Conservation (phyloP, 169 alveolate genomes). For the Plasmodium ovale region DNA sequence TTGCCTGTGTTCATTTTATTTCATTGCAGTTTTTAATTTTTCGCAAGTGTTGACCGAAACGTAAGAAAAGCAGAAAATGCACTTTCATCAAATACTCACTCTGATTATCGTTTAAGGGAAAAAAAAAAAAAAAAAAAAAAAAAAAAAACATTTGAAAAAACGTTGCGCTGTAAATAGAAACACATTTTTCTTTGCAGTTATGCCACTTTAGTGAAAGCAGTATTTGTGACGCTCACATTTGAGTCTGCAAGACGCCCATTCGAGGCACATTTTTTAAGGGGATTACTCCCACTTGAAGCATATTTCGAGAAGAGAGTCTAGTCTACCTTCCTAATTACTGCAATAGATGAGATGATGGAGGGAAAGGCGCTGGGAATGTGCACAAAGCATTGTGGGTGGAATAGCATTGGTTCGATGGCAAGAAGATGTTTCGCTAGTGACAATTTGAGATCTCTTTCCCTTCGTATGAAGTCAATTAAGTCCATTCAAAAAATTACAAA, state of each 20-base stretch:
- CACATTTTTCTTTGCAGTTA: no score
- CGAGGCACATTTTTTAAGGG: not conserved
- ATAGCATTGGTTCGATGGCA: conserved; percentile 4
- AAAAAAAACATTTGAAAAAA: not conserved
- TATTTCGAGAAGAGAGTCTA: no score
- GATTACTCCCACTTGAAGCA: no score
- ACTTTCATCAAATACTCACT: not conserved
- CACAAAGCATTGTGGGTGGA: conserved; percentile 3
- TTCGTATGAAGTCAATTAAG: conserved; percentile 94
- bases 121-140: not conserved
- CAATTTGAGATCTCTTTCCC: conserved; percentile 86
- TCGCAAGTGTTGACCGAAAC: not conserved
- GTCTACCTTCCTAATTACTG: no score
- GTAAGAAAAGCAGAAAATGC: not conserved
- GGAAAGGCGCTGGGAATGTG: not conserved
- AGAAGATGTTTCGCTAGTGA: conserved; percentile 83
- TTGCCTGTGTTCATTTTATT: not conserved
- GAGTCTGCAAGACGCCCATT: not conserved
- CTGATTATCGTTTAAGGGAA: not conserved
- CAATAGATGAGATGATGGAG: conserved; percentile 5
- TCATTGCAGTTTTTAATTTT: not conserved
- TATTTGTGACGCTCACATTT: no score
- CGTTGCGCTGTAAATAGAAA: not conserved
- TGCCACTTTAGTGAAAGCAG: no score
- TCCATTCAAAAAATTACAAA: conserved; percentile 93